phyloP scores from a whole-genome alignment of 768 basidiomycete genomes.

The Suillus fuscotomentosus region DNA sequence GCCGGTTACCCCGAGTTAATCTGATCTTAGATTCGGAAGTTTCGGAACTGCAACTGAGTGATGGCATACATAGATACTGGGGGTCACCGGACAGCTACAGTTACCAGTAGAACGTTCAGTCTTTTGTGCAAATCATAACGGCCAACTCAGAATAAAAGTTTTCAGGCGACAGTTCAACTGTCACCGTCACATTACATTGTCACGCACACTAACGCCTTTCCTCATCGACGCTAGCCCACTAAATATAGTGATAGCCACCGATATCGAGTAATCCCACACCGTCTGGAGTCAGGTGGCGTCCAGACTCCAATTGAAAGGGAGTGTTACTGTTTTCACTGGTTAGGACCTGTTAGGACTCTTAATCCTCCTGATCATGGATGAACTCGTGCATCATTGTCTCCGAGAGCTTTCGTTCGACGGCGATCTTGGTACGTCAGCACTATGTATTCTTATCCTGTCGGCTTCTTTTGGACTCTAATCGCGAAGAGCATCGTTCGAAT shows the following conservation, averaged over 20 bases:
- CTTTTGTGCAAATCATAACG: too few species aligned
- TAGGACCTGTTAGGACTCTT: not conserved
- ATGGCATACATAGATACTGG: too few species aligned
- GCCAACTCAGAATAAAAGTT: too few species aligned
- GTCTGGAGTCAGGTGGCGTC: not conserved
- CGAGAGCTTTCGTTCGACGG: slow-evolving; percentile 90
- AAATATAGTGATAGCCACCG: not conserved
- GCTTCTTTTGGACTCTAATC: not conserved
- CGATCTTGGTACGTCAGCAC: slow-evolving; percentile 68
- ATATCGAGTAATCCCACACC: slow-evolving; percentile 9
- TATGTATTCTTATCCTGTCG: not conserved
- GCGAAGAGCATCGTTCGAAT: slow-evolving; percentile 42
- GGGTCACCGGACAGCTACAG: too few species aligned
- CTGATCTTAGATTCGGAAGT: too few species aligned
- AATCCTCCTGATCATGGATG: slow-evolving; percentile 56
- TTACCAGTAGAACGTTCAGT: too few species aligned
- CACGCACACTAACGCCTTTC: not conserved
- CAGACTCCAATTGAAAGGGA: not conserved
- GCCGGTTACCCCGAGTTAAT: too few species aligned
- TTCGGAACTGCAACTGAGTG: too few species aligned
- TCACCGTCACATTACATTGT: too few species aligned
- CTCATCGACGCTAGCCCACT: not conserved
- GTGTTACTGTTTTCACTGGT: not conserved
- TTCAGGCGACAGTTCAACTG: too few species aligned
- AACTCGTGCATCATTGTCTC: slow-evolving; percentile 80